phyloP scores from a whole-genome alignment of 495 filamentous ascomycete genomes.

The Xylaria palmicola region DNA sequence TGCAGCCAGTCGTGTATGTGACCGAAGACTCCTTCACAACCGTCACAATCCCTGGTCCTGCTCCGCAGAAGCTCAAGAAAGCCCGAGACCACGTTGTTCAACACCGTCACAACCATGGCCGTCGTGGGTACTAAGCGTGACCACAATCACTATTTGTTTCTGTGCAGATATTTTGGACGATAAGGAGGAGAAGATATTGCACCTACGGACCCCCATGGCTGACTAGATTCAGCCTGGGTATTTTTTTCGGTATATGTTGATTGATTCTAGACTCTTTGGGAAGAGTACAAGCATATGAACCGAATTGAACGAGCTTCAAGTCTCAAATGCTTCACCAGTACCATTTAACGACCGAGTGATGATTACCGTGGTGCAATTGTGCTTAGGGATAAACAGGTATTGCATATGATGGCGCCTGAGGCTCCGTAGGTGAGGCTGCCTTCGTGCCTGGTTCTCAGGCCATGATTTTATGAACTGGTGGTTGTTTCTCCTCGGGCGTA shows the following conservation, averaged over 20 bases:
- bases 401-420: slow-evolving; percentile 19
- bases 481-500: slow-evolving; percentile 6
- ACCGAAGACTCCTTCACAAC: slow-evolving; percentile 35
- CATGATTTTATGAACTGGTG: neutral
- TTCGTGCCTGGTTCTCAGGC: neutral
- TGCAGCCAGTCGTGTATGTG: slow-evolving; percentile 46
- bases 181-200: slow-evolving; percentile 21
- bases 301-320: slow-evolving; percentile 20
- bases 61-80: slow-evolving; percentile 13
- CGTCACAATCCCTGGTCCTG: slow-evolving; percentile 23
- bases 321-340: neutral
- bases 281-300: slow-evolving; percentile 24
- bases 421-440: neutral
- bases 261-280: slow-evolving; percentile 20
- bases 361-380: neutral
- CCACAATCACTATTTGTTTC: slow-evolving; percentile 23
- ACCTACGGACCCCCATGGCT: slow-evolving; percentile 25
- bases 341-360: neutral
- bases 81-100: slow-evolving; percentile 20
- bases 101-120: slow-evolving; percentile 26
- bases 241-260: slow-evolving; percentile 25
- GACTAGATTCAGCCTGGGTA: slow-evolving; percentile 22
- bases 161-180: slow-evolving; percentile 28
- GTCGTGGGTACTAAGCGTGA: slow-evolving; percentile 15
- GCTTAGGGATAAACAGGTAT: slow-evolving; percentile 17